Base-by-base conservation (phyloP, 176 grass and related monocot species). In the Typha latifolia region DNA sequence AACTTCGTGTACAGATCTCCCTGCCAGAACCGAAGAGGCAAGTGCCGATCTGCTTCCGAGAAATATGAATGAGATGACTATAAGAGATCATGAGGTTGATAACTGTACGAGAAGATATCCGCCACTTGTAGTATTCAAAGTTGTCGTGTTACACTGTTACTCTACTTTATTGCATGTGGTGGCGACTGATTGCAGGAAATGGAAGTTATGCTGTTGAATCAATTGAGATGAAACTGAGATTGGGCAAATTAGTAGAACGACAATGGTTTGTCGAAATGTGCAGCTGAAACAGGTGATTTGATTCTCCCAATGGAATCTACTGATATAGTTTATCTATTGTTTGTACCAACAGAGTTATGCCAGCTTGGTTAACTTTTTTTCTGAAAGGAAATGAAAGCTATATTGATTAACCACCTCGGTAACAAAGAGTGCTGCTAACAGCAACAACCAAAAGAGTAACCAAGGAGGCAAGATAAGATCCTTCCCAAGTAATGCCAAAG, bases 161-260 rank as follows among this genome's bases (percentile, higher is more conserved):
- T 50, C 19, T 88, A 49, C 69, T 70, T 65, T 67, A 61, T 29
- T 24, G 68, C 56, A 66, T 61, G 55, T 53, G 34, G 37, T 43
- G 9, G 4, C 20, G n/a, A 49, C 4, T 47, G 19, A n/a, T 23
- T 67, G 43, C 65, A 67, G 65, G 65, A 67, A 4, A 22, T 48
- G 1, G 65, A 67, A 22, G 43, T 34, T 34, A 49, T n/a, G 49
- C 48, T 67, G 37, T 4, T 67, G 18, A 49, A 67, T n/a, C n/a
- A n/a, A n/a, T 12, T n/a, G 65, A 23, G 48, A 67, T 49, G 65
- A 34, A 49, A 67, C 65, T 67, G 18, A 49, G 20, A 67, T 19
- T 5, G 65, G 65, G 12, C 65, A 49, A 47, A 67, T 49, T 12
- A 49, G 49, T 67, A 14, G 43, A 67, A 49, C 47, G 49, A 24